Evolutionary conservation across 176 grass and related monocot species (phyloP), one percentile per base, ranked within the genome.

Genomic region (Juncus effusus): DNA sequence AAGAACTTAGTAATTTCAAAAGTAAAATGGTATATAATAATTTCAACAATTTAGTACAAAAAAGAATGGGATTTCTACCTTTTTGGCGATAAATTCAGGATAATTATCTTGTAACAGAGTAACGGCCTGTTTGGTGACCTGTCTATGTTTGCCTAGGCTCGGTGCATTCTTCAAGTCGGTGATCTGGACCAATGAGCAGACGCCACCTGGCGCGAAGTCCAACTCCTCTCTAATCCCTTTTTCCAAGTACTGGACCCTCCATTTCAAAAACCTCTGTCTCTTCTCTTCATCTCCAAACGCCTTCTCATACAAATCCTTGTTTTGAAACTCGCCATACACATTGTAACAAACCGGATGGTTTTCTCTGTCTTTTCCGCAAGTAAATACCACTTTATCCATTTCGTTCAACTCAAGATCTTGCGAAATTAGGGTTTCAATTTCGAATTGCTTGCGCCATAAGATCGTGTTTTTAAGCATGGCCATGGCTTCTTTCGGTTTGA

Each of bases 251-350:
- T 92, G 93, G 80, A 97, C 91, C 66, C 93, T 81, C 93, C 93
- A 97, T 71, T 97, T 97, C 80, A 97, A 89, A 81, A 97, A 97
- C 70, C 85, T 76, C 68, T 86, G 79, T 38, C 93, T 66, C 77
- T 92, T 92, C 77, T 97, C 93, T 47, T 91, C 93, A 72, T 89
- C 85, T 42, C 88, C 80, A 63, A 97, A 97, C 16, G 85, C 82
- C 85, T 92, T 97, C 74, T 97, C 93, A 69, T 97, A 92, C 13
- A 97, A 74, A 1, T 97, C 88, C 85, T 97, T 97, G 85, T 86
- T 90, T 63, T 92, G 93, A 81, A 97, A 97, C 76, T 97, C 88
- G 6, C 85, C 88, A 60, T 92, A 97, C 36, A 92, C 83, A 64
- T 92, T 97, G 77, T 97, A 97, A 81, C 93, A 92, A 13, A 97